A percentile compares a stretch with the other conserved stretches of the same genome.
phyloP scores from a whole-genome alignment of 2,329 filamentous ascomycete genomes.

The Talaromyces amestolkiae region DNA sequence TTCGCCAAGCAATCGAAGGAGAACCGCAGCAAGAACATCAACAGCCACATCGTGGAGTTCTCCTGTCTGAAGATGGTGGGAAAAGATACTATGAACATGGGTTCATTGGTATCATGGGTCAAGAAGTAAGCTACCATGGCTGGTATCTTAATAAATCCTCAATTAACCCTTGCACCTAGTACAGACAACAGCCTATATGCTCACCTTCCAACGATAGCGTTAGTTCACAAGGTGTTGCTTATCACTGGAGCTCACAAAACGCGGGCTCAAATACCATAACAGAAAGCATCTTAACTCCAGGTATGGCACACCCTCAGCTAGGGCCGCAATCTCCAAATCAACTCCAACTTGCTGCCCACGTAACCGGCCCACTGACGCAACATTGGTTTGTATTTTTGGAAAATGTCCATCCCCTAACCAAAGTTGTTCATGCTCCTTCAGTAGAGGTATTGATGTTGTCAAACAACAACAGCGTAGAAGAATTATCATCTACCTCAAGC shows the following conservation, averaged over 20 bases:
- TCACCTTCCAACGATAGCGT: background rate
- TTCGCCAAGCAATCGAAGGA: background rate
- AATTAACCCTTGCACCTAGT: background rate
- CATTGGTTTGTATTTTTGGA: conserved; percentile 1
- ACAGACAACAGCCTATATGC: background rate
- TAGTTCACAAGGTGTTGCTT: background rate
- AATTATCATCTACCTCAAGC: background rate
- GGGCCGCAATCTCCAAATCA: background rate
- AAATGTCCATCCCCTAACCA: conserved; percentile 8
- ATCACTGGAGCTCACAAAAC: background rate
- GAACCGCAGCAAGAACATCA: background rate
- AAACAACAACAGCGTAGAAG: no score
- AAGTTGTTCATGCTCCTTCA: conserved; percentile 2
- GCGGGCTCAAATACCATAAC: background rate
- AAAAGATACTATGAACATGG: conserved; percentile 11
- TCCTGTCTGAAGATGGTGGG: conserved; percentile 2
- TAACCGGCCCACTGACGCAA: background rate
- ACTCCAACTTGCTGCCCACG: background rate
- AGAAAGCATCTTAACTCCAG: no score
- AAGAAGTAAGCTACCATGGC: background rate
- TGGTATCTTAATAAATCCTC: no score
- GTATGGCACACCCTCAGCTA: background rate
- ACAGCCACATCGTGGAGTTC: background rate
- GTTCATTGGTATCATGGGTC: conserved; percentile 9
- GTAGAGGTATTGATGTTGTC: background rate